phyloP scores from a whole-genome alignment of 1,139 yeast genomes.

The Zygoascus sp. region DNA sequence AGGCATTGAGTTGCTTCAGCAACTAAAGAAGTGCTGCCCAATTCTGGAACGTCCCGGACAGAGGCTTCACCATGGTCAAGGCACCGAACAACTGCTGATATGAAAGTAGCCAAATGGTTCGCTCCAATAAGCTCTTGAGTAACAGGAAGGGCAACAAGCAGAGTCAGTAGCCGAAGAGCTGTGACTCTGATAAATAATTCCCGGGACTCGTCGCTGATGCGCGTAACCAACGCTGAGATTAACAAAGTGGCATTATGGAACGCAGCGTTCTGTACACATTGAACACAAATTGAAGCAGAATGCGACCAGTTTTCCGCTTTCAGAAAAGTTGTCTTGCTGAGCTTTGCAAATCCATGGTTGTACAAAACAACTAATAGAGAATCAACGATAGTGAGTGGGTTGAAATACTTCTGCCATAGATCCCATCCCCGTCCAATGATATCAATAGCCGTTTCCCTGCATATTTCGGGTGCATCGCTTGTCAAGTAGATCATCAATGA shows the following conservation, averaged over 20 bases:
- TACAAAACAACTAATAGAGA: slow-evolving; percentile 21
- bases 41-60: slow-evolving; percentile 21
- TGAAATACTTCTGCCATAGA: slow-evolving; percentile 27
- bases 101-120: slow-evolving; percentile 23
- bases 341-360: slow-evolving; percentile 21
- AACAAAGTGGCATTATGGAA: slow-evolving; percentile 24
- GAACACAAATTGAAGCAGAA: slow-evolving; percentile 17
- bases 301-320: slow-evolving; percentile 7
- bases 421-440: slow-evolving; percentile 30
- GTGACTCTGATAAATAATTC: slow-evolving; percentile 23
- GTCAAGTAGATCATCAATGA: slow-evolving; percentile 24
- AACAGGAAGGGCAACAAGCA: slow-evolving; percentile 16
- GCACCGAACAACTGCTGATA: slow-evolving; percentile 24
- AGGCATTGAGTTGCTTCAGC: slow-evolving; percentile 27
- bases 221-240: slow-evolving; percentile 25
- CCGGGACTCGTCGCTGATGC: slow-evolving; percentile 20
- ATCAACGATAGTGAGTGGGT: slow-evolving; percentile 25
- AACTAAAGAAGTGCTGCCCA: slow-evolving; percentile 23
- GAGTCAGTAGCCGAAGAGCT: slow-evolving; percentile 23
- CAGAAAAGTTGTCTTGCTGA: slow-evolving; percentile 10
- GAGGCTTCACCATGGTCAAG: slow-evolving; percentile 25
- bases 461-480: slow-evolving; percentile 17
- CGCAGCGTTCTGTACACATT: slow-evolving; percentile 26
- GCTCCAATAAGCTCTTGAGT: slow-evolving; percentile 16
- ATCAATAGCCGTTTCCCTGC: slow-evolving; percentile 23